Evolutionary conservation across 257 asterid species (phyloP), one percentile per base, ranked within the genome.

Genomic region (Solanum dulcamara): DNA sequence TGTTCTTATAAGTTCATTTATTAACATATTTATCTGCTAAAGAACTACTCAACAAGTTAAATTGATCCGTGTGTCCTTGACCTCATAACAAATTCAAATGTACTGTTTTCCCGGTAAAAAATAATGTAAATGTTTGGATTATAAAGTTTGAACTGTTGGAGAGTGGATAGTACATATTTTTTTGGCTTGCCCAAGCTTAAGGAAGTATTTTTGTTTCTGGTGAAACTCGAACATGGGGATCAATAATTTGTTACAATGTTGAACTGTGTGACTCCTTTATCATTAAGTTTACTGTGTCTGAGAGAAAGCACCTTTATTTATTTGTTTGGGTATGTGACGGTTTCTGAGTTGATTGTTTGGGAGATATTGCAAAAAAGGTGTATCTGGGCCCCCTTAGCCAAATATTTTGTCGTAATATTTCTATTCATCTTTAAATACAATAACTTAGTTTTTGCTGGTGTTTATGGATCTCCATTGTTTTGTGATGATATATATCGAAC

Each of bases 401-500:
- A 53, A 53, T 53, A 20, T 53, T 3, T 20, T 53, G 60, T 53
- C 10, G 3, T 18, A 50, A 18, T 53, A 53, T 18, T 53, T 18
- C n/a, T 53, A 7, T 18, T 18, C 20, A 53, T 53, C 51, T 84
- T 68, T 42, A 30, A 30, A 10, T 24, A 5, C 15, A 42, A 66
- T 38, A 60, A 1, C 24, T 35, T 55, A n/a, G 72, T 57, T 87
- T 74, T 64, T 71, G n/a, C 68, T 81, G 30, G n/a, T 79, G 68
- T 4, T 86, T 37, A 85, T 28, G 84, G 30, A 81, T 83, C 38
- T 32, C 37, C 46, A 72, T 0, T 86, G 55, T 77, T 86, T 85
- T 35, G 74, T 53, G 98, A 98, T 94, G 90, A 84, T 75, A 44
- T 46, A 24, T 26, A 79, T 79, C 35, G 10, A 55, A 84, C 86